Conservation (phyloP, 1,284 basidiomycete species). For the Ceratobasidium sp. region DNA sequence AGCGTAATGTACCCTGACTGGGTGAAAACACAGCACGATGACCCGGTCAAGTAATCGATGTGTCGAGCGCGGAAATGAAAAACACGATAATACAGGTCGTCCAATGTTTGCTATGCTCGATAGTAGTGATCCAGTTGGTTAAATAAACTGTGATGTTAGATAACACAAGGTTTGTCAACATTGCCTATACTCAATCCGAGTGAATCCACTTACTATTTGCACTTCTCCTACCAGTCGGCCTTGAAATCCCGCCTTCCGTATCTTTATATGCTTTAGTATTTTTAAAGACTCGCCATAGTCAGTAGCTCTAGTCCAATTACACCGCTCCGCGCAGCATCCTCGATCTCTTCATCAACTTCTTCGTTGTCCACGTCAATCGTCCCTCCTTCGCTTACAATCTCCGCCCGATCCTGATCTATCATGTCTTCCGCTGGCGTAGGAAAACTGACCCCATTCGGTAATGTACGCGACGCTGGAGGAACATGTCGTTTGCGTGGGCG, state of each 20-base stretch:
- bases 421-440: conserved; percentile 32
- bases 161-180: no score
- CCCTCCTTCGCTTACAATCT: not conserved
- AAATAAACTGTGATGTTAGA: no score
- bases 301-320: conserved; percentile 35
- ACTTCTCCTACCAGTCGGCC: not conserved
- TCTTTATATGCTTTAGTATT: not conserved
- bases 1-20: no score
- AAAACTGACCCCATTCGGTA: conserved; percentile 1
- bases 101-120: no score
- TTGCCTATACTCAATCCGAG: no score
- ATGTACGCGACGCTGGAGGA: conserved; percentile 5
- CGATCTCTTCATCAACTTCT: not conserved
- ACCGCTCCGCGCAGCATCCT: conserved; percentile 20
- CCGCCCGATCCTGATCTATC: conserved; percentile 1
- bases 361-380: conserved; percentile 14
- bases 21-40: no score
- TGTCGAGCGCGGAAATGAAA: no score
- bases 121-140: no score
- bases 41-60: no score
- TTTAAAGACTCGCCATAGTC: conserved; percentile 23
- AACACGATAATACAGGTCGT: no score
- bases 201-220: not conserved
- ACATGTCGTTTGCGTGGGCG: conserved; percentile 7
- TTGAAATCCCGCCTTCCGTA: no score